Base-by-base conservation (phyloP, 2,329 filamentous ascomycete species). In the Penicillium rolfsii region DNA sequence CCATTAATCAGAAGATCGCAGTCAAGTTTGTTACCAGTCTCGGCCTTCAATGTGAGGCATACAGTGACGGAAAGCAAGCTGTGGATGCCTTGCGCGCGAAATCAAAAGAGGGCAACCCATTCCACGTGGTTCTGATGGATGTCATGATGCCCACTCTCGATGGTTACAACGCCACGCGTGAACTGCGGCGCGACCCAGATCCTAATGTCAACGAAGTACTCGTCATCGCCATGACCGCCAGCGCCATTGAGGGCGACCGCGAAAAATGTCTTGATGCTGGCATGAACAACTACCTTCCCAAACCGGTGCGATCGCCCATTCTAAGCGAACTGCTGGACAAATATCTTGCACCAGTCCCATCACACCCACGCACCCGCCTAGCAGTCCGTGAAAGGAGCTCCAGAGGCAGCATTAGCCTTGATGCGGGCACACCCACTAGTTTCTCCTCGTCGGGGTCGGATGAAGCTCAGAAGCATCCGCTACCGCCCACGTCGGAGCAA, bases 141-240 rank as follows among this genome's bases (percentile, higher is more conserved):
- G 92, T 96, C 3, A 93, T 97, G 77, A 97, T 97, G 93, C 93
- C 93, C 0, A 87, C 96, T 3, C 85, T 96, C 8, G 93, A 97
- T 74, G 93, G 93, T 5, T 97, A 97, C 73, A 91, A 96, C 76
- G 93, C 93, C 1, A 97, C 93, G 0, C 89, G 90, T 66, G 84
- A 92, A 60, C 87, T 97, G 48, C 88, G 93, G 9, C 86, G 87
- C 67, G 93, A 97, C 74, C 75, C 86, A 0, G 85, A 92, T 60
- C 89, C 92, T 38, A 85, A 85, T 7, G 91, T 98, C 11, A 85
- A 91, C 55, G 88, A 91, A 65, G 87, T 96, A 1, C 82, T 97
- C n/a, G 91, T 98, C 52, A 97, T 98, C 69, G 94, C 94, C 57
- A 97, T 98, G 94, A 98, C 94, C 0, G 94, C 94, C 1, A 93